Evolutionary conservation across 495 filamentous ascomycete genomes (phyloP), one percentile per base, ranked within the genome.

Genomic region (Annulohypoxylon bovei): DNA sequence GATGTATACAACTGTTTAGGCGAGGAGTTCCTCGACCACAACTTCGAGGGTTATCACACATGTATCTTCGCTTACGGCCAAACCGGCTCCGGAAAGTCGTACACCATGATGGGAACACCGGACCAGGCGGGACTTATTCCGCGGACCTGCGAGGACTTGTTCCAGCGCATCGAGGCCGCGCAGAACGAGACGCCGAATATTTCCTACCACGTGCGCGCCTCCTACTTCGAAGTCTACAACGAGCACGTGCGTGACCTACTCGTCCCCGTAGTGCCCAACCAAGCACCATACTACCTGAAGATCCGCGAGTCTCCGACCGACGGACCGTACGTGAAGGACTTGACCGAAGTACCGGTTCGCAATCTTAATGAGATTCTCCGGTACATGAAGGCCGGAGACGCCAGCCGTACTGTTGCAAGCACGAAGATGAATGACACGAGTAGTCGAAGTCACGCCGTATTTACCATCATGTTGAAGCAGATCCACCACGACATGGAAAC

Each of bases 401-500:
- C 84, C 37, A 97, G 88, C 67, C 91, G 95, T 33, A 98, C 95
- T 1, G 90, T 88, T n/a, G 95, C 95, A 22, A 93, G 92, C 79
- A 99, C 95, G 11, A 99, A 98, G 81, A 99, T 99, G 95, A 99
- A 99, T 76, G 95, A 99, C 79, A 98, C 94, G 18, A 95, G 91
- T 23, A 94, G 90, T 35, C 91, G 95, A 76, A 95, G 91, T 55
- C 95, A 99, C 75, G 93, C 96, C 2, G 95, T 99, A 37, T 99
- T 99, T 76, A 99, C 95, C 16, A 94, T 99, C 65, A 94, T 95
- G 77, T 83, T 99, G 28, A 98, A 98, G 80, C 94, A 98, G 78
- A 98, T 99, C 66, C 80, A 82, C 73, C 95, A 98, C 81, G 93
- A 97, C 73, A 89, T 97, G 78, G 91, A 93, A 18, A 95, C 93